Conservation (phyloP, 768 basidiomycete species). For the Hericium alpestre region DNA sequence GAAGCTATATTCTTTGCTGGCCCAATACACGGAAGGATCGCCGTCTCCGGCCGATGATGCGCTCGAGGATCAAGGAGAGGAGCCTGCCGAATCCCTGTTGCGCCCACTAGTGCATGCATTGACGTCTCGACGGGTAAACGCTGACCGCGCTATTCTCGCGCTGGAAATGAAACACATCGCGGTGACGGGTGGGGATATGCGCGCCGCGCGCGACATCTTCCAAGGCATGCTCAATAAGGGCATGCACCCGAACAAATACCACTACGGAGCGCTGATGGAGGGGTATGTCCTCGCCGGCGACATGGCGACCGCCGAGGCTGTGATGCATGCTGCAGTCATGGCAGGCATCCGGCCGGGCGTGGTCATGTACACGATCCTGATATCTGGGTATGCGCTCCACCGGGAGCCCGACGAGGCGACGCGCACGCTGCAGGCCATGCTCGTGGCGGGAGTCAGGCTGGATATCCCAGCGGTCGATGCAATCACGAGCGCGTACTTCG, state of each 20-base stretch:
- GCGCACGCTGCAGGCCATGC: slow-evolving; percentile 51
- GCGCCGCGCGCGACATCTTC: slow-evolving; percentile 44
- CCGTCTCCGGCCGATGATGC: neutral
- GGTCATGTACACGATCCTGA: slow-evolving; percentile 69
- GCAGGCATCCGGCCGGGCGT: slow-evolving; percentile 47
- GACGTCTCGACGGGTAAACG: slow-evolving; percentile 34
- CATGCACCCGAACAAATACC: slow-evolving; percentile 60
- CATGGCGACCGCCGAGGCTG: slow-evolving; percentile 40
- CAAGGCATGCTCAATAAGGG: slow-evolving; percentile 54
- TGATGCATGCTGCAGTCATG: slow-evolving; percentile 41
- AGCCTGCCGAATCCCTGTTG: slow-evolving; percentile 22
- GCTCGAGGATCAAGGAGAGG: neutral
- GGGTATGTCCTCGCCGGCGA: slow-evolving; percentile 57
- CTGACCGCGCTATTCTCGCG: slow-evolving; percentile 47
- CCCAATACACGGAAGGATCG: neutral
- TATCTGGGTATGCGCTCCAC: slow-evolving; percentile 58
- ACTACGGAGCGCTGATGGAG: slow-evolving; percentile 68
- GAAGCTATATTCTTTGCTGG: neutral
- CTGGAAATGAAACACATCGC: slow-evolving; percentile 57
- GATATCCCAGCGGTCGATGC: slow-evolving; percentile 68
- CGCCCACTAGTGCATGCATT: slow-evolving; percentile 38
- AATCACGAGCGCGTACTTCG: slow-evolving; percentile 56
- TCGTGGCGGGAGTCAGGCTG: slow-evolving; percentile 48
- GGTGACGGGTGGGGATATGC: slow-evolving; percentile 38
- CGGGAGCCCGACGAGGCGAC: slow-evolving; percentile 44